These are phyloP conservation scores for Mikania micrantha DNA, from an alignment of 129 eudicot species.

Conservation along the genomic window DNA sequence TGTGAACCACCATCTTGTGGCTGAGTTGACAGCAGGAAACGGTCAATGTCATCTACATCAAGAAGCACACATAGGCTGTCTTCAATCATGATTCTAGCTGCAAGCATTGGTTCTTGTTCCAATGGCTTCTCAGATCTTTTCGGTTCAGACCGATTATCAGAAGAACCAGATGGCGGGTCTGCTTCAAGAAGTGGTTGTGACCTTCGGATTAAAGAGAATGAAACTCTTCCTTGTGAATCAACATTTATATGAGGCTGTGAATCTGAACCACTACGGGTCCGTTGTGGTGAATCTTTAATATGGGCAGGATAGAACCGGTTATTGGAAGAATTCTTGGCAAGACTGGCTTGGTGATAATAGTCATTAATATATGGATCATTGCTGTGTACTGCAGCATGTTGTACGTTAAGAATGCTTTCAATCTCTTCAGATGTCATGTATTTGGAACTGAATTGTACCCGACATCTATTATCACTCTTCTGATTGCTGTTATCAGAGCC, in stretches of 20 bases:
- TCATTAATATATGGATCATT: conserved; percentile 87
- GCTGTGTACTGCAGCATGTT: conserved; percentile 81
- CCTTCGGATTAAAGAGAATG: conserved; percentile 73
- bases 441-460: conserved; percentile 67
- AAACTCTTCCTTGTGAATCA: conserved; percentile 76
- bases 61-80: conserved; percentile 69
- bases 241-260: conserved; percentile 70
- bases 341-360: conserved; percentile 84
- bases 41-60: conserved; percentile 84
- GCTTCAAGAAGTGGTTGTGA: conserved; percentile 74
- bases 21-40: conserved; percentile 53
- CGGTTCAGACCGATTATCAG: conserved; percentile 49
- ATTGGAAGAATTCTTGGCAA: conserved; percentile 62
- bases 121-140: conserved; percentile 56
- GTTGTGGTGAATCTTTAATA: conserved; percentile 51
- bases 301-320: conserved; percentile 69
- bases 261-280: conserved; percentile 53
- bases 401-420: conserved; percentile 79
- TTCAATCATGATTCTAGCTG: conserved; percentile 71
- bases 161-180: conserved; percentile 61
- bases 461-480: conserved; percentile 42
- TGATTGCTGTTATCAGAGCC: conserved; percentile 56
- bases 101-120: conserved; percentile 98
- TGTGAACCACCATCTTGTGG: conserved; percentile 77
- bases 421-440: conserved; percentile 89